Conservation (phyloP, 2,329 filamentous ascomycete genomes). For the Colletotrichum graminicola region DNA sequence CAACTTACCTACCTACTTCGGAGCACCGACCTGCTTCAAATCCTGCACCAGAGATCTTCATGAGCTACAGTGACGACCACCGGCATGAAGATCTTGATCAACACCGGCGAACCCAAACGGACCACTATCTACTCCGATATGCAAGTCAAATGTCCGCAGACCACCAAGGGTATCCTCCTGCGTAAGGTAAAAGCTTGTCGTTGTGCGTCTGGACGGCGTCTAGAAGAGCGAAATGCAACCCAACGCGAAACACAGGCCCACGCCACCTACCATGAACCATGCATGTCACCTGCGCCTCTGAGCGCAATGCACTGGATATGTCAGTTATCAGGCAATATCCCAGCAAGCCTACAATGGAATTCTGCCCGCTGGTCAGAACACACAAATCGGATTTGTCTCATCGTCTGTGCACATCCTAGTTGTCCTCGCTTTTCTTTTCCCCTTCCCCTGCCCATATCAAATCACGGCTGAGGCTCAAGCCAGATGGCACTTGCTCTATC, state of each 20-base stretch:
- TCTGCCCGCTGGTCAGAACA: conserved; percentile 16
- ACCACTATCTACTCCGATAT: neutral
- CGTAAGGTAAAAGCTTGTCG: neutral
- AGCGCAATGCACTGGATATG: conserved; percentile 23
- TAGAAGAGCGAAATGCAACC: conserved; percentile 21
- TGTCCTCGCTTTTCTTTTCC: neutral
- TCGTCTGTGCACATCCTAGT: conserved; percentile 37
- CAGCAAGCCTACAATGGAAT: conserved; percentile 10
- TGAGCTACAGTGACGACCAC: conserved; percentile 3
- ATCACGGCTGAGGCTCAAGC: conserved; percentile 25
- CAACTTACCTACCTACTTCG: neutral
- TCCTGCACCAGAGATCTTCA: conserved; percentile 6
- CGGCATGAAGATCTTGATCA: neutral
- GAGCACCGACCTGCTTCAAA: conserved; percentile 28
- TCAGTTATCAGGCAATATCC: conserved; percentile 8
- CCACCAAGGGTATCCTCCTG: neutral
- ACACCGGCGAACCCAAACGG: neutral
- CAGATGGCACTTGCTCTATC: conserved; percentile 26
- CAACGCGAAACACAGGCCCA: conserved; percentile 37
- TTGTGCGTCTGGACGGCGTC: conserved; percentile 21
- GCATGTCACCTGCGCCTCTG: conserved; percentile 34
- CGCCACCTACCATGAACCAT: conserved; percentile 28
- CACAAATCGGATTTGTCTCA: conserved; percentile 23
- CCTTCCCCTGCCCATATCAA: conserved; percentile 11
- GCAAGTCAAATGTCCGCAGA: neutral